phyloP scores from a whole-genome alignment of 345 rosid genomes.

The Eucalyptus globulus region DNA sequence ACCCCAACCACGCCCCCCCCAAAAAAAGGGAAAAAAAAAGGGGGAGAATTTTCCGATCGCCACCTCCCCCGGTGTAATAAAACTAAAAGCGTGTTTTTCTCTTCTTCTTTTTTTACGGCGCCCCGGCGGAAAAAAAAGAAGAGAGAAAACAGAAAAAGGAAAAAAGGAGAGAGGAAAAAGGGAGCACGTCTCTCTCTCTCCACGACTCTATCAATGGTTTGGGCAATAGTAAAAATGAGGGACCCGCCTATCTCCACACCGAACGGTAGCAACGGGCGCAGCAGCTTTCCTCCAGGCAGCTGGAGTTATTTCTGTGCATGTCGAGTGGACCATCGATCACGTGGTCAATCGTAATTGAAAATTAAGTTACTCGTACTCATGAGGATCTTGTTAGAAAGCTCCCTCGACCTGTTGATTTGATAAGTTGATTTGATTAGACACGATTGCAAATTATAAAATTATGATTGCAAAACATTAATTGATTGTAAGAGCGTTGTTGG shows the following conservation, averaged over 20 bases:
- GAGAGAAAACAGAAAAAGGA: neutral
- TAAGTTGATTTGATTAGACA: neutral
- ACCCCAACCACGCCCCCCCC: neutral
- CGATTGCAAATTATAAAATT: neutral
- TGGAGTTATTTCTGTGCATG: neutral
- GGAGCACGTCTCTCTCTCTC: neutral
- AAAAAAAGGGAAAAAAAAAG: neutral
- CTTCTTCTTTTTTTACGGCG: neutral
- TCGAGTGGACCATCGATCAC: neutral
- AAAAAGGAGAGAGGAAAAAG: neutral
- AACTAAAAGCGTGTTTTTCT: neutral
- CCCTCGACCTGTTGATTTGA: neutral
- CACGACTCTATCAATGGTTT: neutral
- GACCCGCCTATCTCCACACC: neutral
- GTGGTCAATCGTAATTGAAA: neutral
- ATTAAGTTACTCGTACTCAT: neutral
- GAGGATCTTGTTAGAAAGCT: neutral
- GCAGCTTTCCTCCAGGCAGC: neutral
- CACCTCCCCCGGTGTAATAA: neutral
- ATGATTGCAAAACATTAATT: neutral
- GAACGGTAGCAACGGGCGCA: neutral
- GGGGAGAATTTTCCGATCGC: neutral
- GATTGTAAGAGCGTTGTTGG: accelerated
- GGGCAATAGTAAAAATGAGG: neutral
- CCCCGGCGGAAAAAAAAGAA: neutral